These are phyloP conservation scores for Puccinia horiana DNA, from an alignment of 1,284 basidiomycete genomes.

Conservation along the genomic window DNA sequence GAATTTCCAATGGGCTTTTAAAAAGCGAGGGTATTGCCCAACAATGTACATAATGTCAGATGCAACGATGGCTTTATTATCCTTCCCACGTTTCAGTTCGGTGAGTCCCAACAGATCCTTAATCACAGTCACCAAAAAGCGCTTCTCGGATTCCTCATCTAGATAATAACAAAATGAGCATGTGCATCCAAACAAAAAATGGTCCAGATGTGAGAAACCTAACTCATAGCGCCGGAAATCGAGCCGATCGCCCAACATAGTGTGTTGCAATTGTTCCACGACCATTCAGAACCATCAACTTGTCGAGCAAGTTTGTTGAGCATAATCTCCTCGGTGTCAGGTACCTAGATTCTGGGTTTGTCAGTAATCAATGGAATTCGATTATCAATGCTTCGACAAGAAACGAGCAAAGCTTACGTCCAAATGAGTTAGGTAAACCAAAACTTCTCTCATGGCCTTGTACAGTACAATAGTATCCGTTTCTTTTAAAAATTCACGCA, in stretches of 20 bases:
- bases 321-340: conserved; percentile 50
- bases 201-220: neutral
- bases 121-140: conserved; percentile 98
- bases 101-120: conserved; percentile 94
- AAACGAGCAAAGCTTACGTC: conserved; percentile 68
- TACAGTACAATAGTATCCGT: conserved; percentile 97
- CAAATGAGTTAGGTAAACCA: conserved; percentile 90
- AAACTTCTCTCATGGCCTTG: conserved; percentile 96
- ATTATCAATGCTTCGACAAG: neutral
- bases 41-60: conserved; percentile 99
- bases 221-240: conserved; percentile 90
- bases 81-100: conserved; percentile 98
- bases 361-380: neutral
- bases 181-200: neutral
- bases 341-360: conserved; percentile 29
- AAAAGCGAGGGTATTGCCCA: conserved; percentile 97
- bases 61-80: conserved; percentile 99
- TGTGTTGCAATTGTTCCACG: conserved; percentile 98
- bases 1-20: conserved; percentile 99
- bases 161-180: neutral
- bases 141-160: conserved; percentile 97
- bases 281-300: conserved; percentile 96
- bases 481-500: conserved; percentile 99
- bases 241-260: conserved; percentile 99
- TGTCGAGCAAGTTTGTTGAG: conserved; percentile 46